These are phyloP conservation scores for Nemophila menziesii DNA, from an alignment of 257 asterid species.

Conservation along the genomic window DNA sequence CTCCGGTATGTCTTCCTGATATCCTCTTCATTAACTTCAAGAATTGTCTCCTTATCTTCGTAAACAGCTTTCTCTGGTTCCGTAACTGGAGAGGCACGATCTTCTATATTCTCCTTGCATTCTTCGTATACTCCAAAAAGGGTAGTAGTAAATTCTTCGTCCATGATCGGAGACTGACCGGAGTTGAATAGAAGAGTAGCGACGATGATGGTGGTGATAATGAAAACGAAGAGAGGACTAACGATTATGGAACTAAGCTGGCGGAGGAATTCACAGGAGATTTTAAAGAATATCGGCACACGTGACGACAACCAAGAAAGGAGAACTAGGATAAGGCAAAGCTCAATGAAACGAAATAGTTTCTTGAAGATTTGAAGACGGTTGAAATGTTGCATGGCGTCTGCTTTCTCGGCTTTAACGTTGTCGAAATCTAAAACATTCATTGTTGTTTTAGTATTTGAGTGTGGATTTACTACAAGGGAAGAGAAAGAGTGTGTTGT, in stretches of 20 bases:
- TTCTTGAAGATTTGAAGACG: conserved; percentile 29
- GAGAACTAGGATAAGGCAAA: conserved; percentile 19
- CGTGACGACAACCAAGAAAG: conserved; percentile 39
- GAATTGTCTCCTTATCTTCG: background rate
- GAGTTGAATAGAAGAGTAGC: conserved; percentile 49
- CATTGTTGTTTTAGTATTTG: conserved; percentile 12
- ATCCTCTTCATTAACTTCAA: conserved; percentile 16
- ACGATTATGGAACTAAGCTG: conserved; percentile 21
- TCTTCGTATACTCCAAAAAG: conserved; percentile 16
- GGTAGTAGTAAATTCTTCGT: conserved; percentile 3
- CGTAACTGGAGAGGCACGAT: no score
- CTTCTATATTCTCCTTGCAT: background rate
- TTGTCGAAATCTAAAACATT: conserved; percentile 18
- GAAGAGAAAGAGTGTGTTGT: background rate
- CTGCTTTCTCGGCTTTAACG: conserved; percentile 14
- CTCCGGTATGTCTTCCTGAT: conserved; percentile 32
- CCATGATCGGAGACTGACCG: conserved; percentile 15
- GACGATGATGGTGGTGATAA: conserved; percentile 50
- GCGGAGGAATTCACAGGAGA: conserved; percentile 51
- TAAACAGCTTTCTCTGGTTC: no score
- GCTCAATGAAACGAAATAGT: conserved; percentile 44
- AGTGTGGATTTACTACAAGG: background rate
- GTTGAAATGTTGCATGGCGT: conserved; percentile 8
- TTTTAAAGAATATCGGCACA: conserved; percentile 41
- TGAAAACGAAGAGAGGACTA: conserved; percentile 53